phyloP scores from a whole-genome alignment of 345 rosid species.

The Isatis tinctoria region DNA sequence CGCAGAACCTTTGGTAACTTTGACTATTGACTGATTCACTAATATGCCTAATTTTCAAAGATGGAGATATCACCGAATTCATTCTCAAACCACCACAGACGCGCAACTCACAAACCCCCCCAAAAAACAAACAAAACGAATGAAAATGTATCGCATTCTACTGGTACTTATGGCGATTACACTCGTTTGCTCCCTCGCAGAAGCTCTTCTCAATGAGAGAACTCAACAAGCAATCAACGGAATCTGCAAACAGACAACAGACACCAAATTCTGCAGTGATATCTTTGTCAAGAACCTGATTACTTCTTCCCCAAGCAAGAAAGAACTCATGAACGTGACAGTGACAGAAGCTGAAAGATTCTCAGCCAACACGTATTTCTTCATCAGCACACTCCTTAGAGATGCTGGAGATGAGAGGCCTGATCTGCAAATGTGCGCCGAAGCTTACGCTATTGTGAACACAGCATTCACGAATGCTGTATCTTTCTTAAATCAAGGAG shows the following conservation, averaged over 20 bases:
- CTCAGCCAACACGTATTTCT: slow-evolving; percentile 16
- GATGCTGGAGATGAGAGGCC: slow-evolving; percentile 26
- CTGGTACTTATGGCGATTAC: not conserved
- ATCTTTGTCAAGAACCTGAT: not conserved
- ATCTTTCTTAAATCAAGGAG: not conserved
- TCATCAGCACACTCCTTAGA: slow-evolving; percentile 26
- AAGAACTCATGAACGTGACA: slow-evolving; percentile 28
- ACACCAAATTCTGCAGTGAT: not conserved
- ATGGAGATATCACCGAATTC: not conserved
- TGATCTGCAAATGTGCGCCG: slow-evolving; percentile 23
- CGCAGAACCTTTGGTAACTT: not conserved
- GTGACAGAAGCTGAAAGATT: slow-evolving; percentile 7
- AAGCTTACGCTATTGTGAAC: slow-evolving; percentile 19
- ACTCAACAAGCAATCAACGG: not conserved
- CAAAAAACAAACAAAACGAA: not conserved
- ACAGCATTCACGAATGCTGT: not conserved
- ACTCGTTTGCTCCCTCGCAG: not conserved
- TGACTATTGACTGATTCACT: slow-evolving; percentile 25
- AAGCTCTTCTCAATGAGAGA: not conserved
- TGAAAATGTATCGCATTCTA: slow-evolving; percentile 6
- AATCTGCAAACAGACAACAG: slow-evolving; percentile 26
- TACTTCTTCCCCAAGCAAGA: slow-evolving; percentile 5
- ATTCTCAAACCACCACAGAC: slow-evolving; percentile 8
- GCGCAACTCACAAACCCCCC: not conserved
- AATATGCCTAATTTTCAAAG: not conserved